These are phyloP conservation scores for Tulasnella sp. DNA, from an alignment of 768 basidiomycete genomes.

Conservation along the genomic window DNA sequence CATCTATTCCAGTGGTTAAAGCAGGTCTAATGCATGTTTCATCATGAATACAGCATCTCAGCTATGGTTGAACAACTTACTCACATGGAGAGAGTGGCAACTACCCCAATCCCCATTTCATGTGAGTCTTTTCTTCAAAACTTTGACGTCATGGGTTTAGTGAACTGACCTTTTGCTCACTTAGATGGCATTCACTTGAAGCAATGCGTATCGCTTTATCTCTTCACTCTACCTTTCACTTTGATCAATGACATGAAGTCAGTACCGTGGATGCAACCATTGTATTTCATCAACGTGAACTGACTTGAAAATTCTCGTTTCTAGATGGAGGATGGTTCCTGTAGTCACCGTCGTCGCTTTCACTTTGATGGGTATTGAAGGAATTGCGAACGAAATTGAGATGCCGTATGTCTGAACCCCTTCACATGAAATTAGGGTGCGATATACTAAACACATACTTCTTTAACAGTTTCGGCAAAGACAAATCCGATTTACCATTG, in stretches of 20 bases:
- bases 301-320: background rate
- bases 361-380: slow-evolving; percentile 90
- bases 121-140: slow-evolving; percentile 33
- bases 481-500: slow-evolving; percentile 58
- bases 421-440: too few relatives aligned
- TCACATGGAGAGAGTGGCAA: slow-evolving; percentile 78
- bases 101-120: slow-evolving; percentile 68
- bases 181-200: slow-evolving; percentile 81
- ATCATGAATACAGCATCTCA: slow-evolving; percentile 40
- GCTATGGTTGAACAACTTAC: slow-evolving; percentile 76
- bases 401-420: too few relatives aligned
- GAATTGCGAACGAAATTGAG: slow-evolving; percentile 89
- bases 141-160: slow-evolving; percentile 12
- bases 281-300: background rate
- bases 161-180: slow-evolving; percentile 13
- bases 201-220: slow-evolving; percentile 87
- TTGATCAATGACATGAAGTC: slow-evolving; percentile 58
- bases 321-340: slow-evolving; percentile 22
- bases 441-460: too few relatives aligned
- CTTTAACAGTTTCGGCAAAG: slow-evolving; percentile 77
- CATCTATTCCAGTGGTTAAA: background rate
- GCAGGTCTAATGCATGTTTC: background rate
- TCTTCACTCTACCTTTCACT: slow-evolving; percentile 81
- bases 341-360: slow-evolving; percentile 45
- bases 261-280: background rate